phyloP scores from a whole-genome alignment of 2,329 filamentous ascomycete genomes.

The Tolypocladium endophyticum region DNA sequence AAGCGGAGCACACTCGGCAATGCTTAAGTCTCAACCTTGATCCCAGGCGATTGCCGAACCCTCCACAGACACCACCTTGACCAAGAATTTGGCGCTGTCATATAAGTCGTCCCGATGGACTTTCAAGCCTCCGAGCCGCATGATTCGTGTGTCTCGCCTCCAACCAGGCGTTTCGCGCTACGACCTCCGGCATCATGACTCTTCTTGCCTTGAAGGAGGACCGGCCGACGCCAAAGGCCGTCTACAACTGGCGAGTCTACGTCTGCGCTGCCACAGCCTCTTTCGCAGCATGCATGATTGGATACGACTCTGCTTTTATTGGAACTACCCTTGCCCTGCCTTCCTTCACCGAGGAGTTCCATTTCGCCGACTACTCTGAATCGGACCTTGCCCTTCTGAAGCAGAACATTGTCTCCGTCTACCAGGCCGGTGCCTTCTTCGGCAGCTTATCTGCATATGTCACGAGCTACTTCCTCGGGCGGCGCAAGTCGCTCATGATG shows the following conservation, averaged over 20 bases:
- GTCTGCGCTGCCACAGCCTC: constrained; percentile 41
- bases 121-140: background rate
- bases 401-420: constrained; percentile 70
- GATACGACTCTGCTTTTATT: constrained; percentile 66
- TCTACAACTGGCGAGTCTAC: constrained; percentile 54
- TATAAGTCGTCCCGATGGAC: background rate
- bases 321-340: constrained; percentile 62
- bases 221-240: constrained; percentile 42
- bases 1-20: background rate
- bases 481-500: constrained; percentile 9
- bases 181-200: constrained; percentile 21
- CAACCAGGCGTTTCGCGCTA: background rate
- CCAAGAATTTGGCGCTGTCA: background rate
- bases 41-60: background rate
- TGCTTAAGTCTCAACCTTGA: background rate
- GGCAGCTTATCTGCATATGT: constrained; percentile 10
- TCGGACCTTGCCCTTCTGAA: constrained; percentile 47
- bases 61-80: background rate
- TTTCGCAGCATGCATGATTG: constrained; percentile 46
- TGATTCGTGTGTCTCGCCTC: background rate
- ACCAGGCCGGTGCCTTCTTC: constrained; percentile 38
- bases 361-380: constrained; percentile 39
- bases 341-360: constrained; percentile 61
- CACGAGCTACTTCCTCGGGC: constrained; percentile 8
- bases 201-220: constrained; percentile 44